These are phyloP conservation scores for Berberis vulgaris DNA, from an alignment of 164 flowering plant species.

Conservation along the genomic window DNA sequence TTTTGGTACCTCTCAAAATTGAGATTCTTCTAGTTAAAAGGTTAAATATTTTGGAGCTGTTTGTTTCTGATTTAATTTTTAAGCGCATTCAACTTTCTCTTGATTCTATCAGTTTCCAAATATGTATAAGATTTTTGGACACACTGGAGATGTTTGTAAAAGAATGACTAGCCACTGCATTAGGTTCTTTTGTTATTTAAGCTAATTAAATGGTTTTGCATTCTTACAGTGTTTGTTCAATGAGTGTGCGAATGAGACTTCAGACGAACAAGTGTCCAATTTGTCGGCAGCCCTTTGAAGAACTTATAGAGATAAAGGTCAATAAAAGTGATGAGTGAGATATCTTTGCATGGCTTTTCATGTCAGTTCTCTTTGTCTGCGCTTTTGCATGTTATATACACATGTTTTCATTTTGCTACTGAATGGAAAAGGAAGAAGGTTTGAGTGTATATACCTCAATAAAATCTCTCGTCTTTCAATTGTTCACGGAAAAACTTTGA, in stretches of 20 bases:
- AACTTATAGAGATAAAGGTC: constrained; percentile 69
- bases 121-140: no score
- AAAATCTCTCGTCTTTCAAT: background rate
- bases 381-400: background rate
- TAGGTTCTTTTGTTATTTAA: background rate
- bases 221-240: constrained; percentile 78
- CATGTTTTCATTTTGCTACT: background rate
- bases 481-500: no score
- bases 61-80: no score
- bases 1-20: no score
- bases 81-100: no score
- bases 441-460: background rate
- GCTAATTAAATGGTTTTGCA: background rate
- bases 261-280: constrained; percentile 78
- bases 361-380: constrained; percentile 1
- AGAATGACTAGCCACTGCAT: no score
- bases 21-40: no score
- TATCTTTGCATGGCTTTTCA: constrained; percentile 1
- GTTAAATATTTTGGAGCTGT: no score
- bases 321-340: constrained; percentile 28
- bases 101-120: no score
- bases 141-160: no score
- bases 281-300: constrained; percentile 71
- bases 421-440: background rate
- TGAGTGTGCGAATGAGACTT: constrained; percentile 74